Evolutionary conservation across 257 asterid genomes (phyloP).

Genomic region (Galeopsis tetrahit): DNA sequence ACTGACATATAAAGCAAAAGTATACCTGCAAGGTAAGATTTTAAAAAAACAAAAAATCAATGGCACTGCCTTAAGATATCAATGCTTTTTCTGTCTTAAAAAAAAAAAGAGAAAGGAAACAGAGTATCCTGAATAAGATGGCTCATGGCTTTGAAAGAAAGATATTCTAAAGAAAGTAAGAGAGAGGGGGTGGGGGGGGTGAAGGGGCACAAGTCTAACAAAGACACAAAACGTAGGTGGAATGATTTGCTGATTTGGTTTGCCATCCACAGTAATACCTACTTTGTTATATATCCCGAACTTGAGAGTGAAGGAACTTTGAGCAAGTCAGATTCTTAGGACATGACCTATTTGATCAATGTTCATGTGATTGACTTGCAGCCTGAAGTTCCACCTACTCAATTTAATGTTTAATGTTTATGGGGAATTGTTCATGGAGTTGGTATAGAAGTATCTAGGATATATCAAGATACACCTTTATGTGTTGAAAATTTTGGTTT

Average conservation of each 20-base stretch:
- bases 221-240: not conserved
- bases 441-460: not conserved
- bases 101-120: not conserved
- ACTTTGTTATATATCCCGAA: not conserved
- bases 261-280: not conserved
- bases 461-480: not conserved
- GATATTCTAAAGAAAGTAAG: not conserved
- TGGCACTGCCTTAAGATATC: slow-evolving; percentile 8
- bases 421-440: slow-evolving; percentile 13
- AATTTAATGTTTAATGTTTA: not conserved
- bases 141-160: not conserved
- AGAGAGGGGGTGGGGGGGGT: not conserved
- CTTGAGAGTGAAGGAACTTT: not conserved
- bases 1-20: slow-evolving; percentile 65
- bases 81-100: not conserved
- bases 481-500: not conserved
- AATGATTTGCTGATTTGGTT: not conserved
- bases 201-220: not conserved
- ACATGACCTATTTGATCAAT: not conserved
- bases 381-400: not conserved
- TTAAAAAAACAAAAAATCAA: slow-evolving; percentile 11
- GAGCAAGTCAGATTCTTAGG: not conserved
- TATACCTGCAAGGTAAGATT: slow-evolving; percentile 62
- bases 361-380: not conserved
- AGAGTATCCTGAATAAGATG: slow-evolving; percentile 7